phyloP scores from a whole-genome alignment of 2,329 filamentous ascomycete species.

The Ceratocystis harringtonii region DNA sequence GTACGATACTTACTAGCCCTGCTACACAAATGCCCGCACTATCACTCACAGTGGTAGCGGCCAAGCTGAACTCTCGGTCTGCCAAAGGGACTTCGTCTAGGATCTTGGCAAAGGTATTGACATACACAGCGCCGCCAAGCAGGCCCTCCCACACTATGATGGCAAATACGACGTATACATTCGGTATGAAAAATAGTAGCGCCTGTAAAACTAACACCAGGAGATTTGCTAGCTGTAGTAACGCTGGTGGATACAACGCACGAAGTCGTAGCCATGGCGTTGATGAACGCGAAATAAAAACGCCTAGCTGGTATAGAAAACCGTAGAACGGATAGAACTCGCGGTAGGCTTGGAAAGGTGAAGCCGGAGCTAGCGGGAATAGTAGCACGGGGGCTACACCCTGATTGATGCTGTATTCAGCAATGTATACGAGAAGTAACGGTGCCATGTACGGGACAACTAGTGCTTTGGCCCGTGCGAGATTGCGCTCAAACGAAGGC shows the following conservation, averaged over 20 bases:
- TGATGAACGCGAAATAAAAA: slow-evolving; percentile 86
- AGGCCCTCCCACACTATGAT: slow-evolving; percentile 91
- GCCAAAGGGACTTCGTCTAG: slow-evolving; percentile 61
- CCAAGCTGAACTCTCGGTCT: slow-evolving; percentile 81
- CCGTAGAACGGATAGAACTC: slow-evolving; percentile 92
- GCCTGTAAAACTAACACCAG: slow-evolving; percentile 59
- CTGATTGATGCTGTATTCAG: slow-evolving; percentile 93
- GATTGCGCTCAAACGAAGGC: slow-evolving; percentile 25
- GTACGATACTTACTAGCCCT: slow-evolving; percentile 63
- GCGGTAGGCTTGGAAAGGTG: slow-evolving; percentile 68
- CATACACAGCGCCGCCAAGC: slow-evolving; percentile 81
- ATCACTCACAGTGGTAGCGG: slow-evolving; percentile 83
- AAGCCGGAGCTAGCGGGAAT: slow-evolving; percentile 54
- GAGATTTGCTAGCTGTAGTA: slow-evolving; percentile 71
- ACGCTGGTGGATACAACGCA: slow-evolving; percentile 63
- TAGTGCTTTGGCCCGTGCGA: slow-evolving; percentile 52
- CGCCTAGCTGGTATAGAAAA: slow-evolving; percentile 86
- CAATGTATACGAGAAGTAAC: slow-evolving; percentile 79
- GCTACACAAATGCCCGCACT: slow-evolving; percentile 82
- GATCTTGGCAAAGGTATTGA: slow-evolving; percentile 91
- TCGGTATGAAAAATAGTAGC: slow-evolving; percentile 66
- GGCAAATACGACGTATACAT: slow-evolving; percentile 69
- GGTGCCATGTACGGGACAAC: slow-evolving; percentile 80
- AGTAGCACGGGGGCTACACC: slow-evolving; percentile 80
- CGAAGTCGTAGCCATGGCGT: slow-evolving; percentile 75